Conservation (phyloP, 1,284 basidiomycete species). For the Ceratobasidium sp. region DNA sequence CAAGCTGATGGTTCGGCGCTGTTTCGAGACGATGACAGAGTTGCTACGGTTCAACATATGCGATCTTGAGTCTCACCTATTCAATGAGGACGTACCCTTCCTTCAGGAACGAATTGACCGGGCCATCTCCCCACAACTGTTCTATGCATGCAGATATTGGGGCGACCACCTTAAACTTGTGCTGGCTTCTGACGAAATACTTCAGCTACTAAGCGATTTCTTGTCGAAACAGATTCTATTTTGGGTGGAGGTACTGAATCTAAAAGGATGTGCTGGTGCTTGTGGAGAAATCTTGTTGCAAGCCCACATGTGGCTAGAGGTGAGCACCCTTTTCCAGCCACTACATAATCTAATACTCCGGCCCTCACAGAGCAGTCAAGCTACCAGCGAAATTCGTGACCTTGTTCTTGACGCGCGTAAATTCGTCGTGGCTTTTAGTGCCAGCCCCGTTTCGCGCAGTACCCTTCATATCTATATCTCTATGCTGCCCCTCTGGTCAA, state of each 20-base stretch:
- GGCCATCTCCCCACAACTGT: neutral
- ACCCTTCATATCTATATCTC: slow-evolving; percentile 35
- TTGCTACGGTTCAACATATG: slow-evolving; percentile 1
- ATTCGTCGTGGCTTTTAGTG: neutral
- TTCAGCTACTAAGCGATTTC: neutral
- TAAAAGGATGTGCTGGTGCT: neutral
- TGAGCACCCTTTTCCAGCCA: too few species aligned
- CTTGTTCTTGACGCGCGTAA: neutral
- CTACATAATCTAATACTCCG: too few species aligned
- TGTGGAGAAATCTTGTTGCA: neutral
- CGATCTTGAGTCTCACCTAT: neutral
- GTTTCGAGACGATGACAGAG: neutral
- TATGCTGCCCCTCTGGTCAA: slow-evolving; percentile 7
- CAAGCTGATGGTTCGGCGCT: neutral
- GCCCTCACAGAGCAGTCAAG: neutral
- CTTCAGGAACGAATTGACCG: neutral
- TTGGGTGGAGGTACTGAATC: slow-evolving; percentile 15
- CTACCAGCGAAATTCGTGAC: neutral
- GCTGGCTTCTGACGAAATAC: neutral
- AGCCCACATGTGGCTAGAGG: neutral
- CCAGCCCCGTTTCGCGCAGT: neutral
- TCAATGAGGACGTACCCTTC: neutral
- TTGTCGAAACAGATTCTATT: neutral
- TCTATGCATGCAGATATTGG: slow-evolving; percentile 7
- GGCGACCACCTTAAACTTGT: neutral